Evolutionary conservation across 805 yeast genomes (phyloP).

Genomic region (Ogataea nakhonphanomensis): DNA sequence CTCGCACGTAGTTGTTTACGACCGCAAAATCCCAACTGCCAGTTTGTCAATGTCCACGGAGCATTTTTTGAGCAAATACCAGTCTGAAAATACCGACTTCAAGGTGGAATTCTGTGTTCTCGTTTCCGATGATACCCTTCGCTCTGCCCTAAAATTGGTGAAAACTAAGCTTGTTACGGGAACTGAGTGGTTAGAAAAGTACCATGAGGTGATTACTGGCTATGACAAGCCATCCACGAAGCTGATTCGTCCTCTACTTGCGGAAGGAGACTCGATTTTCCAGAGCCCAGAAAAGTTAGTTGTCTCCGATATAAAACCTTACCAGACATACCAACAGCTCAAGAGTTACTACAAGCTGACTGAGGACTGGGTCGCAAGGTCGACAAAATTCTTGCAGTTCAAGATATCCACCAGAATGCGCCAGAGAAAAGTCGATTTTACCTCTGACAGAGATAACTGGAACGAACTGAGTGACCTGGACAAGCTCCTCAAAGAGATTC

Average conservation of each 20-base stretch:
- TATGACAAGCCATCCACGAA: constrained; percentile 47
- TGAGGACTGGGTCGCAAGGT: constrained; percentile 51
- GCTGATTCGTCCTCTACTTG: constrained; percentile 39
- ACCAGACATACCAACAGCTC: constrained; percentile 31
- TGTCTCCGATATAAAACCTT: constrained; percentile 9
- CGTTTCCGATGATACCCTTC: constrained; percentile 52
- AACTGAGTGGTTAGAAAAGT: constrained; percentile 49
- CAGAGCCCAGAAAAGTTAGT: constrained; percentile 7
- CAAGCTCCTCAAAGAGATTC: constrained; percentile 43
- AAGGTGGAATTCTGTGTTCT: constrained; percentile 44
- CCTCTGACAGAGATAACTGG: constrained; percentile 24
- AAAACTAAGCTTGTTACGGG: constrained; percentile 43
- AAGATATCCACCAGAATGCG: constrained; percentile 49
- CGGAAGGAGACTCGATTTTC: constrained; percentile 54
- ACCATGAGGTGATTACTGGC: constrained; percentile 37
- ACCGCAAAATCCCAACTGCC: constrained; percentile 27
- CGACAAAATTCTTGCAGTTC: constrained; percentile 49
- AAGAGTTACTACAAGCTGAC: constrained; percentile 42
- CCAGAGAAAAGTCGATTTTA: constrained; percentile 16
- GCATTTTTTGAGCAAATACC: constrained; percentile 28
- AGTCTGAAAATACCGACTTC: constrained; percentile 17
- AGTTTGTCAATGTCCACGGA: constrained; percentile 33
- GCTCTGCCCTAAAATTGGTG: constrained; percentile 35
- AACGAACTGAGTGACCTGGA: constrained; percentile 34
- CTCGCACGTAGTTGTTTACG: constrained; percentile 41